A percentile compares a stretch with the other conserved stretches of the same genome.
phyloP scores from a whole-genome alignment of 2,329 filamentous ascomycete genomes.

The Alternaria longipes region DNA sequence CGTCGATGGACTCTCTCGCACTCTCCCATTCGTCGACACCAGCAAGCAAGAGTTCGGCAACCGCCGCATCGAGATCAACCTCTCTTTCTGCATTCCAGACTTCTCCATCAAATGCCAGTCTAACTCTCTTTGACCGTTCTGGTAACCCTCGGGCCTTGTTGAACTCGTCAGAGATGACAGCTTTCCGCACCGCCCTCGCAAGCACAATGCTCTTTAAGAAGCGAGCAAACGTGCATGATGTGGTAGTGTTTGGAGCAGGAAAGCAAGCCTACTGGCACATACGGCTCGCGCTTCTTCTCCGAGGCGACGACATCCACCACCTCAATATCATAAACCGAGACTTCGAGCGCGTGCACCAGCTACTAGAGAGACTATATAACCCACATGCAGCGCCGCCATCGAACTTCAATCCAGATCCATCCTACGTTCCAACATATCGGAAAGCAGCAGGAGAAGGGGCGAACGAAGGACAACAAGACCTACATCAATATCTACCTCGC shows the following conservation, averaged over 20 bases:
- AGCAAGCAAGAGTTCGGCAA: constrained; percentile 35
- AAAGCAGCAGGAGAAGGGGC: background rate
- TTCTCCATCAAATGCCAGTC: constrained; percentile 57
- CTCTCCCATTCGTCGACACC: constrained; percentile 31
- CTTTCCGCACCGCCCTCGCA: constrained; percentile 73
- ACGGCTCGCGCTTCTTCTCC: constrained; percentile 80
- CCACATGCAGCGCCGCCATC: constrained; percentile 49
- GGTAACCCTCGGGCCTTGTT: constrained; percentile 70
- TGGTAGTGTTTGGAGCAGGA: constrained; percentile 88
- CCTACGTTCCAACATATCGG: constrained; percentile 27
- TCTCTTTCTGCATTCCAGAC: constrained; percentile 27
- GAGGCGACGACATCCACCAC: constrained; percentile 73
- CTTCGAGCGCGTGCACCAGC: constrained; percentile 66
- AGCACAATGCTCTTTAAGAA: constrained; percentile 68
- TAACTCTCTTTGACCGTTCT: constrained; percentile 66
- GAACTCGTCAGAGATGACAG: constrained; percentile 73
- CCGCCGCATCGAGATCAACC: constrained; percentile 15
- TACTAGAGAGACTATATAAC: constrained; percentile 65
- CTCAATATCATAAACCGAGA: constrained; percentile 84
- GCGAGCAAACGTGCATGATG: constrained; percentile 74
- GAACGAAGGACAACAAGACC: background rate
- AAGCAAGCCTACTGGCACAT: constrained; percentile 96
- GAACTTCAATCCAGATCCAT: constrained; percentile 20
- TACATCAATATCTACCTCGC: constrained; percentile 30
- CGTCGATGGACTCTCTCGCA: constrained; percentile 43